Evolutionary conservation across 2,329 filamentous ascomycete genomes (phyloP).

Genomic region (Trichoderma sp.): DNA sequence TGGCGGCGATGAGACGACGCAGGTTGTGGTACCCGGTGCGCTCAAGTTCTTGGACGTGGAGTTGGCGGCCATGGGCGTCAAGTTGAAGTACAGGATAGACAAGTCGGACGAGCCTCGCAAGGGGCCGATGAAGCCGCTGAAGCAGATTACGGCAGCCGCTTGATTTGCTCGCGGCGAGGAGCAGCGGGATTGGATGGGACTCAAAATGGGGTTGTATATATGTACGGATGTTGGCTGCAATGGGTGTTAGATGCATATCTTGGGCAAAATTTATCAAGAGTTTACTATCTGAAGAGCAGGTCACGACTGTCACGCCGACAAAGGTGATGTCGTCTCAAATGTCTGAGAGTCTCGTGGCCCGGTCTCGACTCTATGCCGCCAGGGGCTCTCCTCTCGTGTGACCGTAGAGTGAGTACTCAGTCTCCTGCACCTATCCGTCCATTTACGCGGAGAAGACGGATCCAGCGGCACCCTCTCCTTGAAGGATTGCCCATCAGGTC

Average conservation of each 20-base stretch:
- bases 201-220: constrained; percentile 25
- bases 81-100: constrained; percentile 77
- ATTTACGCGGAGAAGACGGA: background rate
- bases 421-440: background rate
- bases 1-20: constrained; percentile 86
- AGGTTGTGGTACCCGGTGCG: constrained; percentile 90
- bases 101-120: constrained; percentile 66
- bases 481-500: background rate
- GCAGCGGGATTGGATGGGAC: background rate
- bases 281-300: background rate
- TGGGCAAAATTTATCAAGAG: constrained; percentile 17
- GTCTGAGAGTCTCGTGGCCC: background rate
- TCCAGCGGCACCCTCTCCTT: background rate
- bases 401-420: background rate
- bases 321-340: background rate
- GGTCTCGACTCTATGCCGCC: background rate
- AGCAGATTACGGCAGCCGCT: constrained; percentile 25
- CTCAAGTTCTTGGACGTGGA: constrained; percentile 94
- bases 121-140: constrained; percentile 50
- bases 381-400: background rate
- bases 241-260: constrained; percentile 19
- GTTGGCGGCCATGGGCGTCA: constrained; percentile 92
- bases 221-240: constrained; percentile 11
- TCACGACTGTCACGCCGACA: background rate
- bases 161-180: constrained; percentile 5